Evolutionary conservation across 2,329 filamentous ascomycete genomes (phyloP).

Genomic region (Lojkania enalia): DNA sequence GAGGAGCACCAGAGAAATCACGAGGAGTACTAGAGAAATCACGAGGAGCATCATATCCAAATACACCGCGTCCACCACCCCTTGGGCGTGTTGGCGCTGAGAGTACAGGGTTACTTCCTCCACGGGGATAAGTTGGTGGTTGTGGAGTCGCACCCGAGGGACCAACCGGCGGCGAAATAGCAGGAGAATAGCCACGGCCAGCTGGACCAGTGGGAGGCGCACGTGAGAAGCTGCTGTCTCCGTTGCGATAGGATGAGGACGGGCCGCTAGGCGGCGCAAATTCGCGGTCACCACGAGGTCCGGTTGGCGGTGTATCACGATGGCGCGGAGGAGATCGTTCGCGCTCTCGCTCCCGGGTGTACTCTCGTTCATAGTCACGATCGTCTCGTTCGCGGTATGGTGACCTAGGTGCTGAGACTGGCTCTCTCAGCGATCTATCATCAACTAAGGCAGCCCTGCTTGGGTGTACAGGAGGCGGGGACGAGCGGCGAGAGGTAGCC

Average conservation of each 20-base stretch:
- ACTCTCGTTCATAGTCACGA: conserved; percentile 26
- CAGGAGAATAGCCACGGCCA: conserved; percentile 41
- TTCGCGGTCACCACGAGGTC: conserved; percentile 39
- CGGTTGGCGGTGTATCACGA: conserved; percentile 43
- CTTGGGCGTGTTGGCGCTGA: conserved; percentile 46
- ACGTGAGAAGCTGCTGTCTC: conserved; percentile 37
- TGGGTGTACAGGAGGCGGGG: conserved; percentile 59
- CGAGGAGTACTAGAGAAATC: conserved; percentile 38
- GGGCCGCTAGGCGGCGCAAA: conserved; percentile 45
- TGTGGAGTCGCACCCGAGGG: conserved; percentile 36
- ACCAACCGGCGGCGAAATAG: conserved; percentile 46
- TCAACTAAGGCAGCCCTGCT: conserved; percentile 53
- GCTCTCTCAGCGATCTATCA: conserved; percentile 33
- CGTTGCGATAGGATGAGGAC: conserved; percentile 41
- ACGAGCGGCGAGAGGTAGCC: conserved; percentile 63
- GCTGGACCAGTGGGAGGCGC: conserved; percentile 46
- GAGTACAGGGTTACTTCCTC: conserved; percentile 40
- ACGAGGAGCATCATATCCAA: conserved; percentile 40
- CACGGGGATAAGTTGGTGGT: conserved; percentile 37
- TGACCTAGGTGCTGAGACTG: conserved; percentile 38
- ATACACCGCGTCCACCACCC: conserved; percentile 47
- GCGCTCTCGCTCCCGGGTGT: conserved; percentile 35
- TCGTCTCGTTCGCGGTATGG: conserved; percentile 40
- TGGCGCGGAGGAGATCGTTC: conserved; percentile 40
- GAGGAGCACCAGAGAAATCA: conserved; percentile 38